Evolutionary conservation across 306 rosid genomes (phyloP).

Genomic region (Comarum palustre): DNA sequence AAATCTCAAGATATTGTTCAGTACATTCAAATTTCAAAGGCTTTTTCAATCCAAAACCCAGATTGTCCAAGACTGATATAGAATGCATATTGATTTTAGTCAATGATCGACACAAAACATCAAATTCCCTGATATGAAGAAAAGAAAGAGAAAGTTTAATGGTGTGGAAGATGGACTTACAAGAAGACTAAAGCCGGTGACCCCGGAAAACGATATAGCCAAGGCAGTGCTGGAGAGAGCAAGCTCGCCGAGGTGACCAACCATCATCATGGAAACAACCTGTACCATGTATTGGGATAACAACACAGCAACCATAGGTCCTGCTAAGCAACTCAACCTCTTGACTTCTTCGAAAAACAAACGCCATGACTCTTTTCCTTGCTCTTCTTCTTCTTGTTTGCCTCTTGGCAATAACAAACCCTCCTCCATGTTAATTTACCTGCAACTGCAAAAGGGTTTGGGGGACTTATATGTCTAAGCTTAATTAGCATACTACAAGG

Average conservation of each 20-base stretch:
- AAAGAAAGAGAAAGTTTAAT: neutral
- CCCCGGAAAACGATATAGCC: conserved; percentile 42
- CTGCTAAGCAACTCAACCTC: conserved; percentile 40
- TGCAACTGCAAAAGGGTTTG: neutral
- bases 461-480: neutral
- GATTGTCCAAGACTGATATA: neutral
- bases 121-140: neutral
- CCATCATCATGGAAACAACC: conserved; percentile 49
- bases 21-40: neutral
- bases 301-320: conserved; percentile 47
- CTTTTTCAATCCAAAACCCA: neutral
- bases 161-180: conserved; percentile 25
- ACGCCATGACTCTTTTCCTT: conserved; percentile 21
- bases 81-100: too few relatives aligned
- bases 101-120: too few relatives aligned
- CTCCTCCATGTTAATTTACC: conserved; percentile 32
- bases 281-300: conserved; percentile 47
- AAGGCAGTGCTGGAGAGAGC: conserved; percentile 51
- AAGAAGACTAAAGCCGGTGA: conserved; percentile 54
- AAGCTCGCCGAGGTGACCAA: conserved; percentile 53
- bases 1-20: neutral
- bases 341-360: conserved; percentile 38
- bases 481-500: neutral
- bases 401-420: conserved; percentile 17
- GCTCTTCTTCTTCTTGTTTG: neutral